Percentiles rank a stretch among this genome's conserved stretches.
These are phyloP conservation scores for Zasmidium cellare DNA, from an alignment of 2,329 filamentous ascomycete genomes.

Conservation along the genomic window DNA sequence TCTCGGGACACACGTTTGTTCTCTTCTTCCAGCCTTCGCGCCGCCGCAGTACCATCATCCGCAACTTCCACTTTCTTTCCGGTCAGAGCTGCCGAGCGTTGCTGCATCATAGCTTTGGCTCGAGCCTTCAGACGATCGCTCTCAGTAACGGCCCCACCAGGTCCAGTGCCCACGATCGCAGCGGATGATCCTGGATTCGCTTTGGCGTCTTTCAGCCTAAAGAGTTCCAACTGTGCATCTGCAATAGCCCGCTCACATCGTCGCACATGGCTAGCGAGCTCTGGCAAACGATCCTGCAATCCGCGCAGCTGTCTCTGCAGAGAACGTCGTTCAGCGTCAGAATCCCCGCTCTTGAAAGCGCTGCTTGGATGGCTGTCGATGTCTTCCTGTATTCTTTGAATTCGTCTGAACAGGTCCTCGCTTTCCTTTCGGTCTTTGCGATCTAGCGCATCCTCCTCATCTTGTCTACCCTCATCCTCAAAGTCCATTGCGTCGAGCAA, in stretches of 20 bases:
- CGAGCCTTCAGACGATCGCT: slow-evolving; percentile 91
- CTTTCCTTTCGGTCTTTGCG: slow-evolving; percentile 87
- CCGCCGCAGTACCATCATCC: slow-evolving; percentile 74
- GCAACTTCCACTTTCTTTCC: slow-evolving; percentile 69
- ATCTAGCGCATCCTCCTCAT: slow-evolving; percentile 91
- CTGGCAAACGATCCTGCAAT: slow-evolving; percentile 84
- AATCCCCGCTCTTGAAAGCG: slow-evolving; percentile 68
- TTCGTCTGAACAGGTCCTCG: slow-evolving; percentile 89
- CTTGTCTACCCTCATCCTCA: slow-evolving; percentile 82
- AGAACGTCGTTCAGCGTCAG: slow-evolving; percentile 81
- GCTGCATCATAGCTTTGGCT: slow-evolving; percentile 98
- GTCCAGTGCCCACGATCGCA: slow-evolving; percentile 86
- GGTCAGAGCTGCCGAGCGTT: slow-evolving; percentile 86
- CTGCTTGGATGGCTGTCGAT: slow-evolving; percentile 89
- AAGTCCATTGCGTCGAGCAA: slow-evolving; percentile 96
- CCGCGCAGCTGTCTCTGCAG: slow-evolving; percentile 87
- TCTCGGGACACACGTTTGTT: slow-evolving; percentile 77
- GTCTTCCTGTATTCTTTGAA: slow-evolving; percentile 88
- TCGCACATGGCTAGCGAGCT: slow-evolving; percentile 88
- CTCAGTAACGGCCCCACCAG: slow-evolving; percentile 86
- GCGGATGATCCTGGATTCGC: slow-evolving; percentile 79
- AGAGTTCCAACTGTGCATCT: slow-evolving; percentile 86
- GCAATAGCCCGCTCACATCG: slow-evolving; percentile 89
- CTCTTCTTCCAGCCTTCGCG: slow-evolving; percentile 86
- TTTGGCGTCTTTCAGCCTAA: slow-evolving; percentile 90